Conservation (phyloP, 176 grass and related monocot species). For the Olyra latifolia region DNA sequence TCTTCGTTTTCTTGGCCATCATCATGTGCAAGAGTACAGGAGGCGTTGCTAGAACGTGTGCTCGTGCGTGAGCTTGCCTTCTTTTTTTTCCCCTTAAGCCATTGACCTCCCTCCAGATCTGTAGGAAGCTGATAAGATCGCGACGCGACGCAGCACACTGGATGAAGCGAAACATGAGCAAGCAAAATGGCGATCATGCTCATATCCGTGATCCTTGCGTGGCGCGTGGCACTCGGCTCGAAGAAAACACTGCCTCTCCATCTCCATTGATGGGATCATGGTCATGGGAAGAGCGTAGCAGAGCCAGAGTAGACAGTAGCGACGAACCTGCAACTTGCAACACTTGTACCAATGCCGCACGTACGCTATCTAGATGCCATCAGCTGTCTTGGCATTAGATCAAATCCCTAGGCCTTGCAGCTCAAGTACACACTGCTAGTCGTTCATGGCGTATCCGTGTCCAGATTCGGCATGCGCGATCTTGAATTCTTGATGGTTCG, state of each 20-base stretch:
- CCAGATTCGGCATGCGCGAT: not conserved
- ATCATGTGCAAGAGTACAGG: not conserved
- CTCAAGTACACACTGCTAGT: slow-evolving; percentile 13
- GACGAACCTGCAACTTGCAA: slow-evolving; percentile 35
- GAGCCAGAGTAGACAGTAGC: not conserved
- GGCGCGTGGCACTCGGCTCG: slow-evolving; percentile 44
- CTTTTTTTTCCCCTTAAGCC: not conserved
- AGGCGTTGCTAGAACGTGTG: not conserved
- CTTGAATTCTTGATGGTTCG: slow-evolving; percentile 31
- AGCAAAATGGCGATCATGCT: not conserved
- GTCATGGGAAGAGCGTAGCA: slow-evolving; percentile 9
- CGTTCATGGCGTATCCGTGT: not conserved
- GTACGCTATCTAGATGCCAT: not conserved
- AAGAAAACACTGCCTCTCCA: slow-evolving; percentile 29
- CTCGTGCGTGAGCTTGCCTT: not conserved
- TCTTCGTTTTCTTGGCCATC: not conserved
- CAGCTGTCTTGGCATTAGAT: not conserved
- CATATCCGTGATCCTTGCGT: not conserved
- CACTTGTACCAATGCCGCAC: slow-evolving; percentile 25
- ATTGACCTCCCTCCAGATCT: slow-evolving; percentile 23
- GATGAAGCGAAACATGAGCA: not conserved
- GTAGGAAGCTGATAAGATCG: slow-evolving; percentile 22
- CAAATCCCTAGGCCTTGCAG: not conserved
- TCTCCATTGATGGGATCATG: not conserved
- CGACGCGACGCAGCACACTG: slow-evolving; percentile 10